Base-by-base conservation (phyloP, 192 early-diverging fungal genomes). In the Spizellomyces punctatus region DNA sequence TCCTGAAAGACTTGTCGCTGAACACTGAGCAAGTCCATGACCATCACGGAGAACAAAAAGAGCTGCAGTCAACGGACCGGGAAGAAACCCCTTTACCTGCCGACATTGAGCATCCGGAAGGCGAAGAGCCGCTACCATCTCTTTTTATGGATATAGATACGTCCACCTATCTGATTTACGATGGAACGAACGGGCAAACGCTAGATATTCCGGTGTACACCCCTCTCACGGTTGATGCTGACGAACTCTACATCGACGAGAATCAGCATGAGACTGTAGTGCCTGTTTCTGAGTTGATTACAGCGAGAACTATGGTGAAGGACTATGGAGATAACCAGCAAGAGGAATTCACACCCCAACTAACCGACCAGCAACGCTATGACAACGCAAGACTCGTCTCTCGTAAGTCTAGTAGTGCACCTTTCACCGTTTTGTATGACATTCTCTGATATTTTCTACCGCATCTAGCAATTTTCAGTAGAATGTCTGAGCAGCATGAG, bases 211-310 rank as follows among this genome's bases (percentile, higher is more conserved):
- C 79, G 81, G 61, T 78, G 7, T 78, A 85, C 0, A 65, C 71
- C 44, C 85, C 87, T 48, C 86, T 86, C 41, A 75, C 27, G 3
- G 3, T 36, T 36, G 27, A 36, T 36, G 27, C 85, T 8, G 79
- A 85, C 9, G 80, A 81, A 19, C 78, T 79, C 44, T 84, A 88
- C 55, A 50, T 81, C 67, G 63, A 84, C 48, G 85, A 87, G 42
- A 84, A 88, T 55, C 69, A 90, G 50, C 76, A 84, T 47, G 78
- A 83, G 27, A 69, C 76, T 12, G 81, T 92, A 6, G 75, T 87
- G 9, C 80, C 85, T 19, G 67, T 89, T 3, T 77, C 88, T 21
- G 67, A 68, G 45, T 54, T 81, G 10, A 78, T 82, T 36, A 46
- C 36, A 21, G 69, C 50, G 1, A 54, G 50, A 54, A 12, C 14